Conservation (phyloP, 192 early-diverging fungal species). For the Helicostylum pulchrum region DNA sequence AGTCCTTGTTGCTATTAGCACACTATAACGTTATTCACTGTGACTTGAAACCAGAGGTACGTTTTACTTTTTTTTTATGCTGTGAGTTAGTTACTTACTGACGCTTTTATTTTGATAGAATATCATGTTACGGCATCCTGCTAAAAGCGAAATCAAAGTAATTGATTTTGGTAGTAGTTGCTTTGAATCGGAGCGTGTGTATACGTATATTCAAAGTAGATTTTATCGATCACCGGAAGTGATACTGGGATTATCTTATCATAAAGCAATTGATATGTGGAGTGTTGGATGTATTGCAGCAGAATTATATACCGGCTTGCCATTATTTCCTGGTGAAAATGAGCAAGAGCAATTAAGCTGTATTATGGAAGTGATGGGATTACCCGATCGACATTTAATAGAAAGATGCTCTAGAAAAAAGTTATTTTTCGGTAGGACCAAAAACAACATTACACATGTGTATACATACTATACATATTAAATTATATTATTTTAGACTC, state of each 20-base stretch:
- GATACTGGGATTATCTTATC: slow-evolving; percentile 80
- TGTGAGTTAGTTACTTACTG: too few species aligned
- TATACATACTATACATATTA: not conserved
- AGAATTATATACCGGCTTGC: slow-evolving; percentile 88
- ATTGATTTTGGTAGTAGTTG: slow-evolving; percentile 98
- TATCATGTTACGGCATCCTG: slow-evolving; percentile 73
- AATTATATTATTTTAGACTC: slow-evolving; percentile 39
- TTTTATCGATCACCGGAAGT: slow-evolving; percentile 99
- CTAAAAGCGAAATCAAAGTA: slow-evolving; percentile 82
- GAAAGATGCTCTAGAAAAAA: slow-evolving; percentile 76
- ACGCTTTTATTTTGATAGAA: slow-evolving; percentile 55
- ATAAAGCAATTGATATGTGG: slow-evolving; percentile 97
- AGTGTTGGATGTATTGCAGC: slow-evolving; percentile 94
- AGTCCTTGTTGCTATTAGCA: slow-evolving; percentile 72
- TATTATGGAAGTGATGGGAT: slow-evolving; percentile 93
- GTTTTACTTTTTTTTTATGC: not conserved
- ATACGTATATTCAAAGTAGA: slow-evolving; percentile 96
- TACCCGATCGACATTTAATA: slow-evolving; percentile 75
- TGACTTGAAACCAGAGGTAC: slow-evolving; percentile 94
- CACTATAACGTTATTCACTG: slow-evolving; percentile 87
- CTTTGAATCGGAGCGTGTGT: slow-evolving; percentile 88
- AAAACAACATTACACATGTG: slow-evolving; percentile 20
- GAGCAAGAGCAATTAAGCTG: slow-evolving; percentile 94
- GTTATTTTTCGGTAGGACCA: slow-evolving; percentile 78
- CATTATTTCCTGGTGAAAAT: slow-evolving; percentile 97